Evolutionary conservation across 768 basidiomycete species (phyloP).

Genomic region (Amanita fuliginea): DNA sequence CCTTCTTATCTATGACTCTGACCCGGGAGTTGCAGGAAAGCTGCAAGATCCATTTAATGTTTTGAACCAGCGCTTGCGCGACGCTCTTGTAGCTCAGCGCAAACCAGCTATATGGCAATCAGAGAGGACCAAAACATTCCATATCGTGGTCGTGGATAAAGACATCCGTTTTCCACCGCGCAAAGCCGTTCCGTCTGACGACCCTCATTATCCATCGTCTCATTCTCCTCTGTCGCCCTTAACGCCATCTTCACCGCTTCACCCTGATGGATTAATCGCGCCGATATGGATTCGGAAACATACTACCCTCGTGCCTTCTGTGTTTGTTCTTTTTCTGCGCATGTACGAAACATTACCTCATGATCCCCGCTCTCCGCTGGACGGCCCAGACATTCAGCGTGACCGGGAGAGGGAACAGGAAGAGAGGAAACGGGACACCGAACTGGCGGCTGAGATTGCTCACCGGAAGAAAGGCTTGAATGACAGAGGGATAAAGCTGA

Average conservation of each 20-base stretch:
- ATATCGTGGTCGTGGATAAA: slow-evolving; percentile 78
- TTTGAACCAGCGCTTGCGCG: slow-evolving; percentile 53
- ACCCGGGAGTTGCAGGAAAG: slow-evolving; percentile 17
- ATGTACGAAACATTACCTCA: slow-evolving; percentile 56
- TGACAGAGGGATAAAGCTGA: slow-evolving; percentile 88
- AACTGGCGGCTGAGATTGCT: slow-evolving; percentile 72
- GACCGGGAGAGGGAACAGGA: slow-evolving; percentile 52
- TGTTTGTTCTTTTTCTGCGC: slow-evolving; percentile 85
- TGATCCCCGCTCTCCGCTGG: slow-evolving; percentile 40
- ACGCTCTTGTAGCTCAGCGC: slow-evolving; percentile 52
- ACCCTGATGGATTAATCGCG: slow-evolving; percentile 93
- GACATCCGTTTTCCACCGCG: slow-evolving; percentile 80
- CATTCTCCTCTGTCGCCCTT: slow-evolving; percentile 95
- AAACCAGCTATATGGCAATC: slow-evolving; percentile 64
- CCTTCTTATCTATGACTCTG: slow-evolving; percentile 9
- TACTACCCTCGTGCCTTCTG: slow-evolving; percentile 80
- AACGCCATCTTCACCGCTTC: slow-evolving; percentile 76
- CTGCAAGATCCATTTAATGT: slow-evolving; percentile 49
- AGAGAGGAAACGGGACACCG: slow-evolving; percentile 63
- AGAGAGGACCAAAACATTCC: slow-evolving; percentile 64
- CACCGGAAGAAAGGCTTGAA: slow-evolving; percentile 66
- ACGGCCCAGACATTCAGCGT: slow-evolving; percentile 38
- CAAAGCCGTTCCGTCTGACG: slow-evolving; percentile 54
- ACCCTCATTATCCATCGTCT: slow-evolving; percentile 41
- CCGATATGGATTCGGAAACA: slow-evolving; percentile 99